Base-by-base conservation (phyloP, 208 protist species). In the Wallacemonas collosoma region DNA sequence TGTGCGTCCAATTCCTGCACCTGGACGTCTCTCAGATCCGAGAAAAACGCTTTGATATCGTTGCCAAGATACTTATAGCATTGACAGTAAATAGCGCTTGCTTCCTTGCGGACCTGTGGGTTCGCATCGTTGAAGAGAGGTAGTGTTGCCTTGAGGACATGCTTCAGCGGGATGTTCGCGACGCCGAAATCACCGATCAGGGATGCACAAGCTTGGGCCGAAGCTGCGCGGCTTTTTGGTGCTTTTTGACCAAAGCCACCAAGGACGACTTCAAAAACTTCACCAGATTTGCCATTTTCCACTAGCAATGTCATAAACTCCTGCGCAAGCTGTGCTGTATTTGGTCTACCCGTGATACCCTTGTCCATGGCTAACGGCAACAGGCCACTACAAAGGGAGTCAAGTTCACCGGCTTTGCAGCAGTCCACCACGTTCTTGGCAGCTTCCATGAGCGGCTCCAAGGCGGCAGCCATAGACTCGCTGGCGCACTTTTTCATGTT, bases 121-220 rank as follows among this genome's bases (percentile, higher is more conserved):
- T 90, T 93, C 1, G 85, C 76, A 45, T 97, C 92, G 72, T 88
- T 93, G 67, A 97, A 97, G 9, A 94, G 79, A 6, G 87, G 86
- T 50, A 90, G 87, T 80, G 94, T 88, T 3, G 84, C 85, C 44
- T 88, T 93, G 14, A 97, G 60, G 7, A 97, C 83, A 7, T 71
- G 68, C 53, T 91, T 92, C 4, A 80, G 50, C 0, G 92, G 88
- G 53, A 97, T 79, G 55, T 80, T 76, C 40, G 80, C 67, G 1
- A 87, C 75, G 17, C 92, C 92, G 56, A 87, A 97, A 9, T 95
- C 86, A 11, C 73, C 61, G 2, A 97, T 75, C 11, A 97, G 77
- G 14, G 73, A 65, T n/a, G 76, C 64, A 15, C 82, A 86, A 39
- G 86, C 66, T 68, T 93, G 85, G 2, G 73, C 81, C 1, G 85